phyloP scores from a whole-genome alignment of 2,329 filamentous ascomycete genomes.

The Taxawa tesnikishii region DNA sequence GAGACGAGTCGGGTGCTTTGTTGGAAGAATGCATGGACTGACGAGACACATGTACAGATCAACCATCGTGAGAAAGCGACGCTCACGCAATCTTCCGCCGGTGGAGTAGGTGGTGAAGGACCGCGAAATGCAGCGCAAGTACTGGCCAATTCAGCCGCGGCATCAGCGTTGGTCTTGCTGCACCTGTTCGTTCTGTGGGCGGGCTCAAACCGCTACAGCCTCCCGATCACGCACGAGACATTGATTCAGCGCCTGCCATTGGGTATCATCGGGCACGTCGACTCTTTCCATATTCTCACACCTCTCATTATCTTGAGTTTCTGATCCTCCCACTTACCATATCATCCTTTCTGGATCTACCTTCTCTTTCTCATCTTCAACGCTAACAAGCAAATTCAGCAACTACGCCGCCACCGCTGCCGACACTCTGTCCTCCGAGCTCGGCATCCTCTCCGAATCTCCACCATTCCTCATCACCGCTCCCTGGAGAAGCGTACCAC shows the following conservation, averaged over 20 bases:
- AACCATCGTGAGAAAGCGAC: slow-evolving; percentile 78
- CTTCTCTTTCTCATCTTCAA: background rate
- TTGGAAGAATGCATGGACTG: slow-evolving; percentile 2
- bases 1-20: too few relatives aligned
- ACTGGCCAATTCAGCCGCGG: slow-evolving; percentile 74
- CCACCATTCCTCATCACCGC: slow-evolving; percentile 80
- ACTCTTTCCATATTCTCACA: too few relatives aligned
- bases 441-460: slow-evolving; percentile 73
- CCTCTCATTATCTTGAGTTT: too few relatives aligned
- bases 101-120: slow-evolving; percentile 65
- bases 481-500: slow-evolving; percentile 65
- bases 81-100: slow-evolving; percentile 66
- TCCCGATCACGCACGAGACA: slow-evolving; percentile 13
- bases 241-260: slow-evolving; percentile 33
- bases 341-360: background rate
- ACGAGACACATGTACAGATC: slow-evolving; percentile 38
- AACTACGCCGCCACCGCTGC: slow-evolving; percentile 83
- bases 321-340: background rate
- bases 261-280: slow-evolving; percentile 33
- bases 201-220: slow-evolving; percentile 18
- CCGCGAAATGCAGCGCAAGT: slow-evolving; percentile 79
- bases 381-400: too few relatives aligned
- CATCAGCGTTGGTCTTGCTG: slow-evolving; percentile 49
- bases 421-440: slow-evolving; percentile 90
- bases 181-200: slow-evolving; percentile 26